Conservation (phyloP, 2,329 filamentous ascomycete species). For the Hypoxylon rubiginosum region DNA sequence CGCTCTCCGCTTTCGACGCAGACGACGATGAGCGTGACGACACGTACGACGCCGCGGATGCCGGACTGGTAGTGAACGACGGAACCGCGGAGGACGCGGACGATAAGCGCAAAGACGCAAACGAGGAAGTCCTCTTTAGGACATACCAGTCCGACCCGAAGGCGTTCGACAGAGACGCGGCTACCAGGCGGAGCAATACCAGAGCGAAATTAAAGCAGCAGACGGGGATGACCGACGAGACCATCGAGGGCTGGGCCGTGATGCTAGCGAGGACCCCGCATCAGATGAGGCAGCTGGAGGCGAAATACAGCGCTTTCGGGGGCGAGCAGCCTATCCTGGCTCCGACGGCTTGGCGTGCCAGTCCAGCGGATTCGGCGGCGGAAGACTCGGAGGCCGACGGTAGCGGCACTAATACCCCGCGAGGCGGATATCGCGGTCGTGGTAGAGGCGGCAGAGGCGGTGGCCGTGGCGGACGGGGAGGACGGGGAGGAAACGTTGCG, state of each 20-base stretch:
- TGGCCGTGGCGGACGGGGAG: conserved; percentile 53
- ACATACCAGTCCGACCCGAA: conserved; percentile 75
- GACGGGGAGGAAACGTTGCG: conserved; percentile 71
- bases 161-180: conserved; percentile 78
- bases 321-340: conserved; percentile 76
- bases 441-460: conserved; percentile 64
- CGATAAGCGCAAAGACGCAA: conserved; percentile 61
- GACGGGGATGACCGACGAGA: conserved; percentile 92
- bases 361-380: conserved; percentile 66
- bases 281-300: conserved; percentile 77
- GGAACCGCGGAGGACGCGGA: conserved; percentile 69
- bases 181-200: conserved; percentile 74
- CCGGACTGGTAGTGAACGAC: conserved; percentile 87
- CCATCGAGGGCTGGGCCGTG: conserved; percentile 92
- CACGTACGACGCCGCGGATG: conserved; percentile 93
- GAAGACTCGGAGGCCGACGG: conserved; percentile 67
- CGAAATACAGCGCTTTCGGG: conserved; percentile 74
- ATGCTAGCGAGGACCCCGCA: conserved; percentile 83
- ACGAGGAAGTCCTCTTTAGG: conserved; percentile 80
- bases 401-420: conserved; percentile 53
- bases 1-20: conserved; percentile 88
- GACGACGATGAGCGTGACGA: conserved; percentile 98
- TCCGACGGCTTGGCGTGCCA: conserved; percentile 74
- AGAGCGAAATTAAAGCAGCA: conserved; percentile 77
- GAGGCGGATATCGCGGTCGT: conserved; percentile 61